These are phyloP conservation scores for Lophium mytilinum DNA, from an alignment of 495 filamentous ascomycete genomes.

Conservation along the genomic window DNA sequence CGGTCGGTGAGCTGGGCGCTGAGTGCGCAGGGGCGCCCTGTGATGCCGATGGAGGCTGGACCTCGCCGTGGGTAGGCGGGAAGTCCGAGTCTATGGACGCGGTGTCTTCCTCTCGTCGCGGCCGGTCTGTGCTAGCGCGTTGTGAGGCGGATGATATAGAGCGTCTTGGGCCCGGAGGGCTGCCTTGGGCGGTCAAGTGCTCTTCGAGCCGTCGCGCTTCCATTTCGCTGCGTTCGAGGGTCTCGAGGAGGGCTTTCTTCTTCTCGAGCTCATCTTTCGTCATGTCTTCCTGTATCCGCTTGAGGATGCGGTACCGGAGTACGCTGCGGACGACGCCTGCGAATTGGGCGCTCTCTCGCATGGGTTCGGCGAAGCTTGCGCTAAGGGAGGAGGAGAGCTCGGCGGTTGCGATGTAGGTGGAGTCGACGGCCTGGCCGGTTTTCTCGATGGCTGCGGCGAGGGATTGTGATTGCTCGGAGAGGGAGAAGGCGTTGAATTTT, in stretches of 20 bases:
- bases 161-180: conserved; percentile 41
- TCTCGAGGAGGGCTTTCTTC: conserved; percentile 70
- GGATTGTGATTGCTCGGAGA: conserved; percentile 79
- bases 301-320: conserved; percentile 77
- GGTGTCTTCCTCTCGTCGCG: conserved; percentile 53
- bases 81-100: conserved; percentile 91
- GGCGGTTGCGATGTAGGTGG: conserved; percentile 90
- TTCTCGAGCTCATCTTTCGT: conserved; percentile 80
- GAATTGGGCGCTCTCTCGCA: conserved; percentile 95
- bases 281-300: conserved; percentile 95
- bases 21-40: conserved; percentile 32
- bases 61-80: conserved; percentile 76
- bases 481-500: conserved; percentile 90
- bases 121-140: conserved; percentile 32
- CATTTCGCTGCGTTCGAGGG: conserved; percentile 77
- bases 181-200: conserved; percentile 66
- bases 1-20: conserved; percentile 32
- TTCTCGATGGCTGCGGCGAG: conserved; percentile 92
- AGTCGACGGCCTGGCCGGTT: conserved; percentile 88
- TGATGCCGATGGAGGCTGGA: conserved; percentile 51
- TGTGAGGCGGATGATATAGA: conserved; percentile 54
- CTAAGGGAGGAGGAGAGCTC: conserved; percentile 77
- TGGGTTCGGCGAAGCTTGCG: conserved; percentile 89
- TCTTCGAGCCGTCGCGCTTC: conserved; percentile 90
- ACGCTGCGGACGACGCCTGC: conserved; percentile 87